phyloP scores from a whole-genome alignment of 2,329 filamentous ascomycete genomes.

The Nannizziopsis barbatae region DNA sequence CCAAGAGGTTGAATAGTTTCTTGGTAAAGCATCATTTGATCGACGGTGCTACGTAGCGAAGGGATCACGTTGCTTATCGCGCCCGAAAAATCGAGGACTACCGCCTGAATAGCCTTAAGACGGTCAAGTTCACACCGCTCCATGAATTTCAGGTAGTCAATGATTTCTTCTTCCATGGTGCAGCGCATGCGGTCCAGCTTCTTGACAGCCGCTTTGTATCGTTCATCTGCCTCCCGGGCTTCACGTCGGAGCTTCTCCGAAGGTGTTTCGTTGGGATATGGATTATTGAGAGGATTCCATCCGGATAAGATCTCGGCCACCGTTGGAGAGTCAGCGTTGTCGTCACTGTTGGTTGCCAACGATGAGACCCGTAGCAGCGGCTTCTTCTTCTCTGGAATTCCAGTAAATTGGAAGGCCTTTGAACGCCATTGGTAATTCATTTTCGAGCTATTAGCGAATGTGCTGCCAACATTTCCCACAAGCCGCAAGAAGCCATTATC shows the following conservation, averaged over 20 bases:
- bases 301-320: slow-evolving; percentile 81
- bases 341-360: slow-evolving; percentile 47
- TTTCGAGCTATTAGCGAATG: slow-evolving; percentile 92
- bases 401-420: slow-evolving; percentile 77
- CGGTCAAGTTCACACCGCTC: slow-evolving; percentile 94
- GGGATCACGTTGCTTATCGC: slow-evolving; percentile 97
- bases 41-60: slow-evolving; percentile 85
- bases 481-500: slow-evolving; percentile 75
- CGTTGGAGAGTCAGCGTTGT: slow-evolving; percentile 61
- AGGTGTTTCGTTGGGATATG: slow-evolving; percentile 86
- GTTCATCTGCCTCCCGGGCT: slow-evolving; percentile 79
- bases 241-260: slow-evolving; percentile 77
- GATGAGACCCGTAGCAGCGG: slow-evolving; percentile 64
- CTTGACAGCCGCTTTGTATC: slow-evolving; percentile 76
- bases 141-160: slow-evolving; percentile 86
- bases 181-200: slow-evolving; percentile 85
- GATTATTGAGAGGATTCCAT: slow-evolving; percentile 87
- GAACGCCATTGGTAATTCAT: slow-evolving; percentile 97
- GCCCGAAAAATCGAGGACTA: slow-evolving; percentile 93
- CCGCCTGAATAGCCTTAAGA: slow-evolving; percentile 94
- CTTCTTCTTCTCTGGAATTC: slow-evolving; percentile 78
- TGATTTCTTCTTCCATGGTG: slow-evolving; percentile 89
- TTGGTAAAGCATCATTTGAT: slow-evolving; percentile 98
- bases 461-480: slow-evolving; percentile 86
- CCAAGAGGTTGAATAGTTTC: slow-evolving; percentile 92